Evolutionary conservation across 257 asterid genomes (phyloP).

Genomic region (Solanum commersonii): DNA sequence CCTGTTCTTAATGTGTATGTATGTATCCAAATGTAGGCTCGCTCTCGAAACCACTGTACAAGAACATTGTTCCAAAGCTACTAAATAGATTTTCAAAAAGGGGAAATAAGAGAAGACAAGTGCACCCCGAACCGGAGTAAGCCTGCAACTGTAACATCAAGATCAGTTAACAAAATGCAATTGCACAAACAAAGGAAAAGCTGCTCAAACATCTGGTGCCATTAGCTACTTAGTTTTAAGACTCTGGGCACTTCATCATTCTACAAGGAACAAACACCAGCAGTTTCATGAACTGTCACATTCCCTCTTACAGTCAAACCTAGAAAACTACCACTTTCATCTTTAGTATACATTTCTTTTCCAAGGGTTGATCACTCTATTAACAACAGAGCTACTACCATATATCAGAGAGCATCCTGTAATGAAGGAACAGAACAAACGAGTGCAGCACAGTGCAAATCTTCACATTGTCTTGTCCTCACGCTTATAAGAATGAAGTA

Average conservation of each 20-base stretch:
- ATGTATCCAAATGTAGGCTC: not conserved
- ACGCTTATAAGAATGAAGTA: not conserved
- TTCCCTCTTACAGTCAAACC: not conserved
- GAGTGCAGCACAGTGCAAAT: not conserved
- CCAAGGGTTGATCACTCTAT: not conserved
- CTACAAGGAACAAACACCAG: not conserved
- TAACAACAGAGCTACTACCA: not conserved
- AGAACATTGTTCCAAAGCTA: not conserved
- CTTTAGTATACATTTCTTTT: not conserved
- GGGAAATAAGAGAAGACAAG: too few species aligned
- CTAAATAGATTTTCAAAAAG: not conserved
- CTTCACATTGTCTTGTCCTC: not conserved
- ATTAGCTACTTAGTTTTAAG: not conserved
- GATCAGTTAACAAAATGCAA: not conserved
- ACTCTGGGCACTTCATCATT: not conserved
- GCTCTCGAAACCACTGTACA: not conserved
- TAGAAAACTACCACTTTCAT: not conserved
- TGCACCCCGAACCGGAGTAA: not conserved
- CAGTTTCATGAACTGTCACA: not conserved
- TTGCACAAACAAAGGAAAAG: not conserved
- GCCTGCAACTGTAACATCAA: not conserved
- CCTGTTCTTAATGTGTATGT: not conserved
- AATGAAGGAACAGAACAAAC: not conserved
- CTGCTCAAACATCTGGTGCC: not conserved
- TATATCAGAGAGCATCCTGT: not conserved